Evolutionary conservation across 495 filamentous ascomycete species (phyloP), one percentile per base, ranked within the genome.

Genomic region (Astrothelium subdiscretum): DNA sequence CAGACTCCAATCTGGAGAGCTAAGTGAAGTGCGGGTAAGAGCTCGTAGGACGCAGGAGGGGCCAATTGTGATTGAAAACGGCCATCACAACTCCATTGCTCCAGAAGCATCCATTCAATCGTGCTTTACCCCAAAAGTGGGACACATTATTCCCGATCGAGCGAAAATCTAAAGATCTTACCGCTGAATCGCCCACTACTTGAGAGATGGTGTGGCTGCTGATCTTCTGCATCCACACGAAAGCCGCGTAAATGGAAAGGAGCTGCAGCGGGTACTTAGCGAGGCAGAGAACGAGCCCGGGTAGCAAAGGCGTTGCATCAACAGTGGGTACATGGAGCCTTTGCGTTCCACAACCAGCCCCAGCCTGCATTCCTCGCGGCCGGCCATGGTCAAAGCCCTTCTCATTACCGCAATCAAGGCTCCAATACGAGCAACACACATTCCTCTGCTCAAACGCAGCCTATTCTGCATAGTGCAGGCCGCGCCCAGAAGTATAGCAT

Each of bases 331-430:
- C 48, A 4, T 29, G 20, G 48, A 29, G 24, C 15, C 48, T 8
- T 54, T 54, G 48, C 48, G 48, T 54, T 54, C 48, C 48, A 54
- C 48, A 29, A 29, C 48, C 24, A 29, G 24, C 48, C 24, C 29
- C 42, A 48, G 24, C 22, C 48, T 57, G 26, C 68, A 70, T 68
- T 70, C 66, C 64, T 65, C 54, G 58, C 64, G 59, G 44, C 42
- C n/a, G 31, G 6, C 12, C 48, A 27, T 29, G 48, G 48, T 29
- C 48, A 42, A 18, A 67, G 44, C 63, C 59, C 57, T 40, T 52
- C 61, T 1, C 15, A 31, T 6, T 48, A 31, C 38, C 24, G 18
- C 32, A 18, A 6, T 31, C 20, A 18, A 18, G 20, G 59, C 42
- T 42, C 2, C 18, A 18, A 22, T 18, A 6, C 4, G 22, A 18